Base-by-base conservation (phyloP, 768 basidiomycete genomes). In the Wakefieldia striispora region DNA sequence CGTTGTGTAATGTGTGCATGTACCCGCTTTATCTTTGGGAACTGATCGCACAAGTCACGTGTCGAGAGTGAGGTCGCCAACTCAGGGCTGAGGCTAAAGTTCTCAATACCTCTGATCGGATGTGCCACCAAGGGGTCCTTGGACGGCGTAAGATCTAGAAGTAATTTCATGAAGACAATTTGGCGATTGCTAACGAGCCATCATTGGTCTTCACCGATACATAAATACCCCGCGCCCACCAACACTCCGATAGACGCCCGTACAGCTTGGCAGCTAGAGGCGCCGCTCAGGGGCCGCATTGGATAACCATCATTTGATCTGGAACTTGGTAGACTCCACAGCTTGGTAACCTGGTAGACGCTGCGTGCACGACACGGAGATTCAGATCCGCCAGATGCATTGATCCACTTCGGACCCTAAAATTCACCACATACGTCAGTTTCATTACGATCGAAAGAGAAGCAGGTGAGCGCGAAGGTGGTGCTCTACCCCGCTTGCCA, bases 241-340 rank as follows among this genome's bases (percentile, higher is more conserved):
- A 20, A 14, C 19, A 17, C 33, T 20, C n/a, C 14, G 23, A 31
- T 50, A 51, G 51, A 31, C 57, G 62, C 62, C 7, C n/a, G 57
- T 65, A 63, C 62, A 63, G 62, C 57, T 59, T 63, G 62, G 62
- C 27, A 54, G 16, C 6, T 24, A 16, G n/a, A 14, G 23, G 45
- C 26, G 45, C 21, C 11, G 34, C 40, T 42, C 40, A 43, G 43
- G 48, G 48, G 19, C 33, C 24, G 11, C 8, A 26, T 39, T 43
- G 24, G 33, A 41, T 40, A 23, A 16, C 19, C 12, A 17, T 10
- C n/a, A 33, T 37, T 33, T 13, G 45, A 40, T 49, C 45, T 21
- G 29, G 7, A 47, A 26, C 21, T 3, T 3, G 19, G 27, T 2
- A 31, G 20, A 27, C 24, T 62, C 53, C 59, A 63, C 62, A 63